Evolutionary conservation across 768 basidiomycete species (phyloP).

Genomic region (Cystofilobasidium bisporidii): DNA sequence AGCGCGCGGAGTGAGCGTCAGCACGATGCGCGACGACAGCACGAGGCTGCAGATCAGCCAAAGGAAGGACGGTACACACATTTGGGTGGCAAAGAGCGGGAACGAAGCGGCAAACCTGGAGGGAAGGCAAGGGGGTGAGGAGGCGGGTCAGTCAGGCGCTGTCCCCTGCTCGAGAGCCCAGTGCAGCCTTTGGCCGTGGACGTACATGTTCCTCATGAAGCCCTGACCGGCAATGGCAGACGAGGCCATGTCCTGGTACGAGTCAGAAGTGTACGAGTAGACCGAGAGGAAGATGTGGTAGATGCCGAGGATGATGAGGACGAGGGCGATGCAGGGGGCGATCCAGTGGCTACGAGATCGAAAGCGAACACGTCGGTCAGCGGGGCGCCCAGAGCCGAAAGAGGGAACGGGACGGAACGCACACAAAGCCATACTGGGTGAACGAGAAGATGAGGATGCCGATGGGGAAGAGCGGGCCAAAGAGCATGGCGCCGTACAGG

Average conservation of each 20-base stretch:
- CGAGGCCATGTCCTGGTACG: conserved; percentile 30
- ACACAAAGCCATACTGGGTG: conserved; percentile 50
- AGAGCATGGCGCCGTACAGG: conserved; percentile 24
- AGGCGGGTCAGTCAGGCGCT: too few species aligned
- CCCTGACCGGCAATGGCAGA: conserved; percentile 33
- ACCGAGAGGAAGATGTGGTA: conserved; percentile 48
- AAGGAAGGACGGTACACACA: conserved; percentile 40
- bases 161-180: too few species aligned
- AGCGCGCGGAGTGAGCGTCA: not conserved
- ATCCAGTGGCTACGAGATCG: not conserved
- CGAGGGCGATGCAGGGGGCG: conserved; percentile 21
- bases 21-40: not conserved
- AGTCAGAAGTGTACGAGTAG: conserved; percentile 16
- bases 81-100: conserved; percentile 64
- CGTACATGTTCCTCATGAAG: conserved; percentile 30
- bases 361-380: not conserved
- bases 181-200: too few species aligned
- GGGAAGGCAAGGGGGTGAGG: too few species aligned
- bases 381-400: not conserved
- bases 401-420: conserved; percentile 29
- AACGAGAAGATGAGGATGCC: conserved; percentile 65
- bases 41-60: not conserved
- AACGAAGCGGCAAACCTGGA: conserved; percentile 43
- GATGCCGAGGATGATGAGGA: conserved; percentile 46
- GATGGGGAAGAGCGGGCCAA: conserved; percentile 49